Percentiles rank a stretch among this genome's conserved stretches.
Conservation (phyloP, 2,329 filamentous ascomycete species). For the Lachnellula arida region DNA sequence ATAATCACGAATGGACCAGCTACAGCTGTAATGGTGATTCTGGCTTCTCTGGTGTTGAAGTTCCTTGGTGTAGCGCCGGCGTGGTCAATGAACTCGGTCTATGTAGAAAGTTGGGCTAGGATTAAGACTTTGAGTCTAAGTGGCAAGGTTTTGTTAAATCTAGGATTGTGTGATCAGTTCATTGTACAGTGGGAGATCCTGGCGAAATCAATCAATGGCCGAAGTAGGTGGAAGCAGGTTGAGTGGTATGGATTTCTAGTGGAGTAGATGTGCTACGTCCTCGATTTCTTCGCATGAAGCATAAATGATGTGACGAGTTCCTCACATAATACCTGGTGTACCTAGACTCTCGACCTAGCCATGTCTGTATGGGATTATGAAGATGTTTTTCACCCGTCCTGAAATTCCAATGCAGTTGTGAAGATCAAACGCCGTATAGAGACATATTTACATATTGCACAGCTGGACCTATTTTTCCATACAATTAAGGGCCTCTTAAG, state of each 20-base stretch:
- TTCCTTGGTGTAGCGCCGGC: slow-evolving; percentile 45
- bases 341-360: too few species aligned
- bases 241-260: slow-evolving; percentile 32
- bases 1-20: slow-evolving; percentile 87
- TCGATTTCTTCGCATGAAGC: too few species aligned
- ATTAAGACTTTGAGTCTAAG: slow-evolving; percentile 79
- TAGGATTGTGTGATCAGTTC: slow-evolving; percentile 67
- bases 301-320: too few species aligned
- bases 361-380: too few species aligned
- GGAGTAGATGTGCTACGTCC: slow-evolving; percentile 12
- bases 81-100: slow-evolving; percentile 68
- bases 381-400: too few species aligned
- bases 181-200: slow-evolving; percentile 71
- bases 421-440: background rate
- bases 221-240: slow-evolving; percentile 19
- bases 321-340: too few species aligned
- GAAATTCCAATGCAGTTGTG: too few species aligned
- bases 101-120: slow-evolving; percentile 89
- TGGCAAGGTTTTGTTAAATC: slow-evolving; percentile 65
- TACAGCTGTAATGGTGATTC: slow-evolving; percentile 72
- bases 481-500: background rate
- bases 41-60: slow-evolving; percentile 50
- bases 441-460: slow-evolving; percentile 1
- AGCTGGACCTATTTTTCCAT: background rate
- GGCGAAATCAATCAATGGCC: slow-evolving; percentile 25